Conservation (phyloP, 768 basidiomycete genomes). For the Coprinellus micaceus region DNA sequence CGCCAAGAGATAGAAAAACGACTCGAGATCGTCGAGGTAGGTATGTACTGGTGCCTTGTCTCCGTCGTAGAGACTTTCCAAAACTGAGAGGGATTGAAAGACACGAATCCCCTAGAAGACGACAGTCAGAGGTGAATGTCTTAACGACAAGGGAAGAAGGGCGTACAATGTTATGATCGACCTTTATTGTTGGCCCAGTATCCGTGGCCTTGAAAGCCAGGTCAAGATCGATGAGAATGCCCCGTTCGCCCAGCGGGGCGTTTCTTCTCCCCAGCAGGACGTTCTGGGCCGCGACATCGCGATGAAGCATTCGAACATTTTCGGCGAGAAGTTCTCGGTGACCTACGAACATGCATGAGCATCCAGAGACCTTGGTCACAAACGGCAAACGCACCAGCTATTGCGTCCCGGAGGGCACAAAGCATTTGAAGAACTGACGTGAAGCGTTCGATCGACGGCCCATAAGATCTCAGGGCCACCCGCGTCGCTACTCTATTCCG, state of each 20-base stretch:
- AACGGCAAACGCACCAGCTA: background rate
- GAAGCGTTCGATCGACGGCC: background rate
- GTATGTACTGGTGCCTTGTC: too few relatives aligned
- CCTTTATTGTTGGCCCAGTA: background rate
- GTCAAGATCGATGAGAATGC: slow-evolving; percentile 2
- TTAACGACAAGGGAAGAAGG: too few relatives aligned
- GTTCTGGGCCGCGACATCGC: background rate
- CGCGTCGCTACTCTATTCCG: background rate
- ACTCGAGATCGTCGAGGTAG: too few relatives aligned
- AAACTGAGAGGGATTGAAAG: too few relatives aligned
- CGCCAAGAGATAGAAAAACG: too few relatives aligned
- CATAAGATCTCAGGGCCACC: background rate
- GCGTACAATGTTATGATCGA: too few relatives aligned
- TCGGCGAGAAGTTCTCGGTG: background rate
- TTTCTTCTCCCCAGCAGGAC: background rate
- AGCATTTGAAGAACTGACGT: background rate
- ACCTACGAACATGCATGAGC: background rate
- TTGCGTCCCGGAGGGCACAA: background rate
- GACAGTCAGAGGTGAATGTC: too few relatives aligned
- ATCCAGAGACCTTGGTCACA: background rate
- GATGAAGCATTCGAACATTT: background rate
- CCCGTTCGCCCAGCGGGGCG: background rate
- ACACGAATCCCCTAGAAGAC: too few relatives aligned
- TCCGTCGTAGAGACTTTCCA: too few relatives aligned
- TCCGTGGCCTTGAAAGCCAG: background rate